Evolutionary conservation across 805 yeast genomes (phyloP).

Genomic region (Candida schatavii): DNA sequence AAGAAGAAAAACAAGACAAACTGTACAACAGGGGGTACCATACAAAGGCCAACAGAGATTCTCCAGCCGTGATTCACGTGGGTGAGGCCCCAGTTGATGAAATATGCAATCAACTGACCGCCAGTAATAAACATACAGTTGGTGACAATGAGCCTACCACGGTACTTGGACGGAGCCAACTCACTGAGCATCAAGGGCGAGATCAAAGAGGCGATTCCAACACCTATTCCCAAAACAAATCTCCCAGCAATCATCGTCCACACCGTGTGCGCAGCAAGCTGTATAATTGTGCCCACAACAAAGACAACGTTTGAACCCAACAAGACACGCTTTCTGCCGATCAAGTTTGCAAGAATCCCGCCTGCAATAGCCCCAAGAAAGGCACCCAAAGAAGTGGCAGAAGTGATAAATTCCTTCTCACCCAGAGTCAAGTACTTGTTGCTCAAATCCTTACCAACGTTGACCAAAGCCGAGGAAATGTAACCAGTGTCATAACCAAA

Average conservation of each 20-base stretch:
- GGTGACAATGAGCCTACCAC: conserved; percentile 88
- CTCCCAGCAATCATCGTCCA: conserved; percentile 94
- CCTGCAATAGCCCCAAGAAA: conserved; percentile 74
- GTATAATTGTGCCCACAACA: conserved; percentile 80
- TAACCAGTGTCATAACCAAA: conserved; percentile 98
- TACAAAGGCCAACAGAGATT: conserved; percentile 82
- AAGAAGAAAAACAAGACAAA: conserved; percentile 73
- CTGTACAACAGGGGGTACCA: conserved; percentile 83
- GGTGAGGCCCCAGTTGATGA: conserved; percentile 83
- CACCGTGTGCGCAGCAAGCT: conserved; percentile 73
- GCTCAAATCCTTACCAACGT: conserved; percentile 71
- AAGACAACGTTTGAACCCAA: conserved; percentile 81
- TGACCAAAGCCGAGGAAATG: conserved; percentile 88
- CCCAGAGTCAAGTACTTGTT: conserved; percentile 63
- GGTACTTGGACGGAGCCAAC: conserved; percentile 84
- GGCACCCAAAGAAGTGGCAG: conserved; percentile 95
- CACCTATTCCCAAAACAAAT: conserved; percentile 93
- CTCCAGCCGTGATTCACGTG: conserved; percentile 86
- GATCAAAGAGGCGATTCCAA: conserved; percentile 88
- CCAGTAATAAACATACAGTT: conserved; percentile 90
- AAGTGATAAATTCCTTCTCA: conserved; percentile 84
- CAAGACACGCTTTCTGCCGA: conserved; percentile 84
- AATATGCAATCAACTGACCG: conserved; percentile 93
- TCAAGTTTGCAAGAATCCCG: conserved; percentile 75
- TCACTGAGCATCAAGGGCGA: conserved; percentile 94